phyloP scores from a whole-genome alignment of 805 yeast species.

The Candida xiaguanensis region DNA sequence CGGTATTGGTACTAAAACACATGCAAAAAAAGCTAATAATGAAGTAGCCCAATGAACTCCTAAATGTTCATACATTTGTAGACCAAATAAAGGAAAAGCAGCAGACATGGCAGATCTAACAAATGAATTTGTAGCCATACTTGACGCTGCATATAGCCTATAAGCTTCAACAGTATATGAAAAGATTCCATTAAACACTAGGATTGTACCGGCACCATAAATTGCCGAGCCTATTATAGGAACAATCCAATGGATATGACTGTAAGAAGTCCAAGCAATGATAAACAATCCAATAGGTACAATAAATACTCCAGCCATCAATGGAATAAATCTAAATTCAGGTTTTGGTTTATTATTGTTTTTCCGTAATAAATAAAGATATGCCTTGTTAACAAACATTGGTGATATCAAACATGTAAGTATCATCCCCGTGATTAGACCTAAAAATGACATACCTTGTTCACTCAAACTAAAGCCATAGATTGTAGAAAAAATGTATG shows the following conservation, averaged over 20 bases:
- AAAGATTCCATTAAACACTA: constrained; percentile 52
- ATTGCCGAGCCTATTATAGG: constrained; percentile 40
- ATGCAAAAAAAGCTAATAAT: constrained; percentile 47
- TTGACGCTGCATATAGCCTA: constrained; percentile 53
- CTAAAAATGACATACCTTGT: constrained; percentile 27
- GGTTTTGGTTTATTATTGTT: constrained; percentile 54
- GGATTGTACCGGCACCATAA: constrained; percentile 41
- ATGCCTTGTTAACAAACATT: constrained; percentile 20
- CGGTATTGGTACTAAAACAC: constrained; percentile 53
- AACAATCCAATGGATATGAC: constrained; percentile 68
- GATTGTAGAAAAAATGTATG: constrained; percentile 38
- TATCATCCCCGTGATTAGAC: constrained; percentile 35
- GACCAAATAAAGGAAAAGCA: constrained; percentile 53
- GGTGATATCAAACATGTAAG: constrained; percentile 27
- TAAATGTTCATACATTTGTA: constrained; percentile 43
- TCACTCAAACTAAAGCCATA: constrained; percentile 24
- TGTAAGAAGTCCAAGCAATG: constrained; percentile 76
- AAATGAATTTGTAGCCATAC: constrained; percentile 58
- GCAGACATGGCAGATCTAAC: constrained; percentile 53
- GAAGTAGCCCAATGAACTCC: constrained; percentile 56
- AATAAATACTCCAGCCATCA: constrained; percentile 61
- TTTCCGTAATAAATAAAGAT: constrained; percentile 28
- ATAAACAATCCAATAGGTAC: constrained; percentile 78
- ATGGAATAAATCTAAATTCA: constrained; percentile 70
- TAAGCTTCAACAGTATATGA: constrained; percentile 58